Percentiles rank a stretch among this genome's conserved stretches.
These are phyloP conservation scores for Xerocomellus dryophilus DNA, from an alignment of 768 basidiomycete genomes.

Conservation along the genomic window DNA sequence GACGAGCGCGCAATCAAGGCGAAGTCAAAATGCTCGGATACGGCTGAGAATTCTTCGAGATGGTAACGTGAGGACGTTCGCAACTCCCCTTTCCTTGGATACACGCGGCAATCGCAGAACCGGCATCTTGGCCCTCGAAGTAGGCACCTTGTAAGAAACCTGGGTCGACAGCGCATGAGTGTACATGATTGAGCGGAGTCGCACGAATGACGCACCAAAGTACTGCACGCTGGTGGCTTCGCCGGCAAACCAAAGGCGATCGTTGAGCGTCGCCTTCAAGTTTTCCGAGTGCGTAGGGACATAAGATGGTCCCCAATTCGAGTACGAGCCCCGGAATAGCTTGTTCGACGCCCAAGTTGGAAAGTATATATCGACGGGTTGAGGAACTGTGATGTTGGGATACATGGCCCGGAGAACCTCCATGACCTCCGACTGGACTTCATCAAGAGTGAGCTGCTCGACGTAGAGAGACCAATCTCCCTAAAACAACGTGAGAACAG, in stretches of 20 bases:
- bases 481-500: conserved; percentile 30
- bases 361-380: conserved; percentile 55
- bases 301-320: conserved; percentile 67
- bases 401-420: conserved; percentile 56
- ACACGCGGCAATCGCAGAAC: conserved; percentile 40
- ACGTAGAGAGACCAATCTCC: conserved; percentile 59
- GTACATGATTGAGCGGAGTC: neutral
- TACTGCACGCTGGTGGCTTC: conserved; percentile 58
- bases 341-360: conserved; percentile 55
- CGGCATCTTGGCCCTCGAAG: conserved; percentile 47
- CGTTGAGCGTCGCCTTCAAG: conserved; percentile 49
- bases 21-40: conserved; percentile 24
- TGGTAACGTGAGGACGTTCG: conserved; percentile 25
- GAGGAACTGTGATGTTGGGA: conserved; percentile 49
- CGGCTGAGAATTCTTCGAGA: conserved; percentile 32
- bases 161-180: conserved; percentile 17
- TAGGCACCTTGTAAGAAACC: conserved; percentile 59
- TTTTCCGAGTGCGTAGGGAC: conserved; percentile 49
- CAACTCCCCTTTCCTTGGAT: conserved; percentile 29
- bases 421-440: conserved; percentile 53
- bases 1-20: neutral
- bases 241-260: conserved; percentile 58
- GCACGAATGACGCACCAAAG: conserved; percentile 43
- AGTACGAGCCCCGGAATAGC: conserved; percentile 46
- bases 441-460: conserved; percentile 46